Evolutionary conservation across 495 filamentous ascomycete genomes (phyloP), one percentile per base, ranked within the genome.

Genomic region (Cetradonia linearis): DNA sequence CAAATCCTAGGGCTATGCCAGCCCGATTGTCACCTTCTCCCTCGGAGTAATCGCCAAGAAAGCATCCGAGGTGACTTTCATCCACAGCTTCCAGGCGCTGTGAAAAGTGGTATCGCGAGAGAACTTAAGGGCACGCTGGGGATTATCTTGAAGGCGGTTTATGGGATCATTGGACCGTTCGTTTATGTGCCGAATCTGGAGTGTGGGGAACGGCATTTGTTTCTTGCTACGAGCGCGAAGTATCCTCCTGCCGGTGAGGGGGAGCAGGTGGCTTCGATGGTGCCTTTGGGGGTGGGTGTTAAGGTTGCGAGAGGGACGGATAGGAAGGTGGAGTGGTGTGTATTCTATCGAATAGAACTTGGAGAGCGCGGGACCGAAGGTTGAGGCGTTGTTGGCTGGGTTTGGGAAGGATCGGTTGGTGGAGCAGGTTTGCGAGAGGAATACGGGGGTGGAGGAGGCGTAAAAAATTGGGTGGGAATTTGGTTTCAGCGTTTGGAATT

Each of bases 71-170:
- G 78, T 83, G 7, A 69, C 69, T 6, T 86, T 86, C 65, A 66
- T 87, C 2, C 85, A 87, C 58, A 66, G 72, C 25, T 83, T 72
- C 52, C 85, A 0, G 79, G 80, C 3, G 38, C 69, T 1, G 83
- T 86, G 50, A 72, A 74, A 48, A 78, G 78, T 0, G 70, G 67
- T 20, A 33, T 77, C 3, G 55, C 64, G 37, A 59, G 70, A 5
- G 62, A 66, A 25, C 53, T 55, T 0, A 48, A 68, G 18, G 67
- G 68, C 0, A n/a, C 31, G 7, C 16, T 13, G 10, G 10, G 33
- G 7, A 18, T 25, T 6, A 25, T 58, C 18, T 1, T 58, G 5
- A 58, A n/a, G 33, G 18, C 4, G 33, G 28, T 34, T 31, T 47
- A 16, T n/a, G 34, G 34, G 18, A 14, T 75, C 25, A 56, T 73